Conservation (phyloP, 1,284 basidiomycete species). For the Cutaneotrichosporon cyanovorans region DNA sequence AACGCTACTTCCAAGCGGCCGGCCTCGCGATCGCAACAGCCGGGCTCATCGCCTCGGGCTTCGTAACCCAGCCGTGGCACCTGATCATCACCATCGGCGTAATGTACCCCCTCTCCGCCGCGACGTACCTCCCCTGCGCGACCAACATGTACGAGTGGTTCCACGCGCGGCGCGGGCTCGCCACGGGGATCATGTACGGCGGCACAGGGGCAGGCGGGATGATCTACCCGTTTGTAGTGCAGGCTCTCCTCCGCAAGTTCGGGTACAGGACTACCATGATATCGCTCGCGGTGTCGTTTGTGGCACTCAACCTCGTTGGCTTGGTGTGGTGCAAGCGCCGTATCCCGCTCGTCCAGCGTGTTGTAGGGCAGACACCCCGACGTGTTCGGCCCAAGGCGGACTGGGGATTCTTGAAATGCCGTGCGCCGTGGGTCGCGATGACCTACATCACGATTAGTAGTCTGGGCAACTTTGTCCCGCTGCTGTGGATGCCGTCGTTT, state of each 20-base stretch:
- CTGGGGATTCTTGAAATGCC: conserved; percentile 19
- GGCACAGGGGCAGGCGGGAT: conserved; percentile 41
- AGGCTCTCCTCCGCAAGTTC: conserved; percentile 28
- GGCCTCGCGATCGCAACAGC: conserved; percentile 7
- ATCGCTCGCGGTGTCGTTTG: conserved; percentile 29
- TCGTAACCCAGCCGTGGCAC: conserved; percentile 33
- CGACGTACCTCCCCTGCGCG: conserved; percentile 38
- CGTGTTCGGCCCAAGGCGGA: conserved; percentile 13
- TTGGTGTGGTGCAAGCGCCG: conserved; percentile 20
- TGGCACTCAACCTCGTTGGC: conserved; percentile 31
- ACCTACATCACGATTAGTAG: conserved; percentile 27
- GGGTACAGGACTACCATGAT: conserved; percentile 43
- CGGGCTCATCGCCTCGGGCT: conserved; percentile 8
- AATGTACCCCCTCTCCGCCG: conserved; percentile 35
- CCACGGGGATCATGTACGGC: conserved; percentile 40
- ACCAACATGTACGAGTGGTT: conserved; percentile 44
- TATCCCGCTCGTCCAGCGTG: conserved; percentile 21
- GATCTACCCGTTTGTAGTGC: conserved; percentile 41
- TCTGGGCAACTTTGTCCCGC: conserved; percentile 43
- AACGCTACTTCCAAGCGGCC: conserved; percentile 11
- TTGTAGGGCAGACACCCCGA: too few relatives aligned
- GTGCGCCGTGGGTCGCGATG: neutral
- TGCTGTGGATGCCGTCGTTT: conserved; percentile 34
- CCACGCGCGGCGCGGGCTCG: conserved; percentile 34
- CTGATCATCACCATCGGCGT: conserved; percentile 40